Percentiles rank a stretch among this genome's conserved stretches.
phyloP scores from a whole-genome alignment of 495 filamentous ascomycete species.

The Penicillium pulvis region DNA sequence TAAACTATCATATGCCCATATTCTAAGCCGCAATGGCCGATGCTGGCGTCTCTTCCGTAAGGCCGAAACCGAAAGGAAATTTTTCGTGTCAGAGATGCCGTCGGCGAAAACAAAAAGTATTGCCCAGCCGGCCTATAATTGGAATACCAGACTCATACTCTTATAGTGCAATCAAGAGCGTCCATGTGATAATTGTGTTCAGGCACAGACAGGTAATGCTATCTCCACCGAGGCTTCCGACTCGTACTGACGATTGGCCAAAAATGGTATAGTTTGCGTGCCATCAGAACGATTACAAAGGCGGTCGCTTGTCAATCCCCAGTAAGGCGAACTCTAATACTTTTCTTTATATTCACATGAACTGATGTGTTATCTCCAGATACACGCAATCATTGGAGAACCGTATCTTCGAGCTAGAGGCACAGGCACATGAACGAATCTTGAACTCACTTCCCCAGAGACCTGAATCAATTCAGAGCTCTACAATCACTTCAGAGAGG shows the following conservation, averaged over 20 bases:
- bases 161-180: conserved; percentile 15
- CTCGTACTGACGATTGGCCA: not conserved
- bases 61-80: not conserved
- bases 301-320: not conserved
- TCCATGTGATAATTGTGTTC: conserved; percentile 19
- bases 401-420: not conserved
- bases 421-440: not conserved
- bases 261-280: not conserved
- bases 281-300: not conserved
- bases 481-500: not conserved
- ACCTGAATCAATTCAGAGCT: not conserved
- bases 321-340: not conserved
- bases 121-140: not conserved
- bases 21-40: not conserved
- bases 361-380: not conserved
- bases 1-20: not conserved
- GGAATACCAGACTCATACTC: not conserved
- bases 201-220: conserved; percentile 13
- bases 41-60: not conserved
- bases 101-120: conserved; percentile 22
- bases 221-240: not conserved
- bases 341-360: not conserved
- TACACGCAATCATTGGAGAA: not conserved
- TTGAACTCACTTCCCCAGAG: not conserved
- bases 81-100: conserved; percentile 20